phyloP scores from a whole-genome alignment of 192 early-diverging fungal species.

The Backusella parvicylindrica region DNA sequence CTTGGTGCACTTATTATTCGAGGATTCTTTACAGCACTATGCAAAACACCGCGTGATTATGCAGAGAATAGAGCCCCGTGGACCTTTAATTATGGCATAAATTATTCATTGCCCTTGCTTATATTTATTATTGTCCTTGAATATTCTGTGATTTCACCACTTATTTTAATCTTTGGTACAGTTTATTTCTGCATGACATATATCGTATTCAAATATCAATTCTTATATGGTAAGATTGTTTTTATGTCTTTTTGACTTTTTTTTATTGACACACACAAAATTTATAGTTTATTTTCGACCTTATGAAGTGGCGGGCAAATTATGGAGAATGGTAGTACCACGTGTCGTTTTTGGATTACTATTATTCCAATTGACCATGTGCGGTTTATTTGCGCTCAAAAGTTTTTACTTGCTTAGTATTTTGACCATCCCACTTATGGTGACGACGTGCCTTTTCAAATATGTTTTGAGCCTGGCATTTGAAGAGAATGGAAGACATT shows the following conservation, averaged over 20 bases:
- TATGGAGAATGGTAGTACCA: conserved; percentile 69
- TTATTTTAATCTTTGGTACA: conserved; percentile 65
- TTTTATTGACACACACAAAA: background rate
- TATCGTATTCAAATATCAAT: conserved; percentile 69
- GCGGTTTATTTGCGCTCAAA: conserved; percentile 58
- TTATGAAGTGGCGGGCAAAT: conserved; percentile 62
- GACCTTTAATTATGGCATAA: conserved; percentile 61
- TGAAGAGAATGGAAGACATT: background rate
- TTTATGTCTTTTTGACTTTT: background rate
- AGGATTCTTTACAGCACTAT: conserved; percentile 48
- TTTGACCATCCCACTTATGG: conserved; percentile 39
- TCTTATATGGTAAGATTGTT: conserved; percentile 53
- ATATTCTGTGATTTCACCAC: conserved; percentile 72
- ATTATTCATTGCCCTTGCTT: conserved; percentile 61
- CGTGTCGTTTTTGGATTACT: conserved; percentile 58
- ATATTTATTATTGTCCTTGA: conserved; percentile 68
- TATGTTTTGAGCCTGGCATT: conserved; percentile 28
- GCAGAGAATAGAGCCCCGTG: conserved; percentile 66
- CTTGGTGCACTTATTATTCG: conserved; percentile 57
- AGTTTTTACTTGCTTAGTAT: conserved; percentile 33
- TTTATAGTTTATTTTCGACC: conserved; percentile 61
- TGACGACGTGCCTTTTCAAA: conserved; percentile 46
- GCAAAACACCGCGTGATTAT: conserved; percentile 72
- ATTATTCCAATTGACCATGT: conserved; percentile 65
- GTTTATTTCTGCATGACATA: conserved; percentile 64